Base-by-base conservation (phyloP, 2,329 filamentous ascomycete species). In the Endoconidiophora laricicola region DNA sequence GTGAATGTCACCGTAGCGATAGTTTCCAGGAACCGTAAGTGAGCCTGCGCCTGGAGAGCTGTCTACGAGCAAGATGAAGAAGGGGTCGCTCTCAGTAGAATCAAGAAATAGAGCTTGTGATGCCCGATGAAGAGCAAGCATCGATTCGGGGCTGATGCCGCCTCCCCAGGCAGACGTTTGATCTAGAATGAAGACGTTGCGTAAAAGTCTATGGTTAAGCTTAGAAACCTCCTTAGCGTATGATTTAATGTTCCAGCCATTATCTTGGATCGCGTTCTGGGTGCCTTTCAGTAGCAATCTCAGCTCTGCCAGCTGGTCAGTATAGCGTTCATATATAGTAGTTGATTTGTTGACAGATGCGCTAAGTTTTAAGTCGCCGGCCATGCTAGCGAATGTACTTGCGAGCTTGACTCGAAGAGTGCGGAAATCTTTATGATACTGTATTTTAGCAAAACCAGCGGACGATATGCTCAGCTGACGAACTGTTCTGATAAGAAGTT, bases 401-500 rank as follows among this genome's bases (percentile, higher is more conserved):
- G 51, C 47, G 40, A 53, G 40, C 9, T 44, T 42, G 22, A 24
- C 41, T 14, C 47, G 24, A n/a, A 41, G 23, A 7, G 22, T 18
- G 10, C 44, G 38, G n/a, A 53, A 53, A 20, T 22, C 47, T 24
- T 47, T 23, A 14, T 53, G 51, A n/a, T 53, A 53, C 26, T 53
- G 51, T 6, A 53, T 18, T 5, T 44, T 43, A 24, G 44, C 44
- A 4, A 37, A 4, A 4, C 51, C 51, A 4, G 33, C 29, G 0
- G 51, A 36, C 10, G 43, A 26, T 18, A 50, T 50, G 26, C 37
- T 22, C 18, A 24, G 24, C 7, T 44, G 33, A 16, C 10, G 2
- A 3, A 46, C 38, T n/a, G 44, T 48, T 9, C 46, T 37, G 20
- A 42, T 44, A 22, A 43, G 37, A 5, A 53, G 43, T 3, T 50